Evolutionary conservation across 2,329 filamentous ascomycete species (phyloP), one percentile per base, ranked within the genome.

Genomic region (Cyclaneusma minus): DNA sequence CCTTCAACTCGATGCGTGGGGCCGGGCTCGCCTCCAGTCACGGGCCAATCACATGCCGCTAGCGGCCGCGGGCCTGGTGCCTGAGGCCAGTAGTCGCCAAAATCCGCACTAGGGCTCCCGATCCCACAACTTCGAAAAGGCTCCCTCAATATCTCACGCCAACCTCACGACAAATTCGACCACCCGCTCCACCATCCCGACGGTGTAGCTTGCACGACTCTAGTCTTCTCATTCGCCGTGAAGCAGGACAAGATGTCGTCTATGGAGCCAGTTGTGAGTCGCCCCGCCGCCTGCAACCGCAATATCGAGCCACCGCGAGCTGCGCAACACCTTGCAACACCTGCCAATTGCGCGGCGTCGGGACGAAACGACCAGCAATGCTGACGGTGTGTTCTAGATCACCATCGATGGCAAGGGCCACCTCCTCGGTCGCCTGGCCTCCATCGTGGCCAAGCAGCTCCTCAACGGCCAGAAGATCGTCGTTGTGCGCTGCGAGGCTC

Each of bases 331-430:
- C 29, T 13, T 19, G 26, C 19, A 16, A 28, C 13, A 22, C 19
- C 21, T 16, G 16, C n/a, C 15, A 14, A 21, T 13, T 9, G 23
- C 14, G 17, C 16, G n/a, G 12, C 14, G 16, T 11, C 16, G 24
- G 16, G 14, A 29, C 26, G 23, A 29, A 35, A 21, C 17, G 34
- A 34, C 24, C 16, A 26, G n/a, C 18, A 16, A 13, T 15, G 11
- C 13, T 19, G 17, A 16, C 13, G 16, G 11, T 12, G 27, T 27
- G 21, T 19, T 14, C 31, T 47, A 93, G 84, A 77, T 94, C 68
- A 81, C 94, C 68, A 92, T 98, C 60, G 89, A 98, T 77, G 89
- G 85, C 82, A 98, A 98, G 78, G 89, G 89, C 66, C 89, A 98
- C 68, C 80, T 98, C 60, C 84, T 98, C 63, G 89, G 89, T 71